Percentiles rank a stretch among this genome's conserved stretches.
These are phyloP conservation scores for Linanthus parryae DNA, from an alignment of 148 eudicot genomes.

Conservation along the genomic window DNA sequence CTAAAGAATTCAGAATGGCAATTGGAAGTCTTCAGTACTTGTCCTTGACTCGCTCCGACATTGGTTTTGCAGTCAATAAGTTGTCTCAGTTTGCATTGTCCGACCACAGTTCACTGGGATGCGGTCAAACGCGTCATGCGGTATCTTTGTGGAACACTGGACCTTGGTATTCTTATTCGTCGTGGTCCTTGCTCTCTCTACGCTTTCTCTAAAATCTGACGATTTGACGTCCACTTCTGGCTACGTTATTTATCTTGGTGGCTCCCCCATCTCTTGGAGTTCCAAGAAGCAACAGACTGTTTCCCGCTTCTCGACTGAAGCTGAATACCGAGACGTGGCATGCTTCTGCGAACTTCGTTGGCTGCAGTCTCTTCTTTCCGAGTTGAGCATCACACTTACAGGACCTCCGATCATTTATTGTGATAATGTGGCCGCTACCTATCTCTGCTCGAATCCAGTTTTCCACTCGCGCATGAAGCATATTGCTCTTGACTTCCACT, in stretches of 20 bases:
- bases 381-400: not conserved
- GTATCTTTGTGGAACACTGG: not conserved
- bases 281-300: not conserved
- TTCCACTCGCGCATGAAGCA: not conserved
- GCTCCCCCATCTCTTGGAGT: not conserved
- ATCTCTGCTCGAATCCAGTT: not conserved
- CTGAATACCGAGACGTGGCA: not conserved
- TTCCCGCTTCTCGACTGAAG: not conserved
- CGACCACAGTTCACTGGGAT: not conserved
- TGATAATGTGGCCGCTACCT: not conserved
- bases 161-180: not conserved
- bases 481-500: not conserved
- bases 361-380: not conserved
- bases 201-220: not conserved
- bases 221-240: not conserved
- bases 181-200: not conserved
- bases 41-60: not conserved
- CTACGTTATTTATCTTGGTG: not conserved
- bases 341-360: not conserved
- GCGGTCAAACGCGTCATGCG: not conserved
- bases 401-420: not conserved
- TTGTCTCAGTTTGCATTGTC: not conserved
- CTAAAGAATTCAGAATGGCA: not conserved
- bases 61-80: not conserved
- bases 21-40: not conserved